These are phyloP conservation scores for Hemileccinum impolitum DNA, from an alignment of 768 basidiomycete genomes.

Conservation along the genomic window DNA sequence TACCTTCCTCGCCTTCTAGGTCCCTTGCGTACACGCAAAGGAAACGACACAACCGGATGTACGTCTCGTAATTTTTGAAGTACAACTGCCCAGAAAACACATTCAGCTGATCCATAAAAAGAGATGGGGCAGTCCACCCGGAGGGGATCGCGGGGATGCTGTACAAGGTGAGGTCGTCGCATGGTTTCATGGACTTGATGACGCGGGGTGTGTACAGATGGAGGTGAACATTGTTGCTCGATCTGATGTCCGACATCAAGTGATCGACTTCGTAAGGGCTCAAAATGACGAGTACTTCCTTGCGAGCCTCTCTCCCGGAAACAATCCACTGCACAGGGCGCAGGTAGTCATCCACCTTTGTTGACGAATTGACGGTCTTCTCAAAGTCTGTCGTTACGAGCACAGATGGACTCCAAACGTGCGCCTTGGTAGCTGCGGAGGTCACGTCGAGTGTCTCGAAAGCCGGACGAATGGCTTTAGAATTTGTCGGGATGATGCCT, in stretches of 20 bases:
- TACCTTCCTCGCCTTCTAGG: too few relatives aligned
- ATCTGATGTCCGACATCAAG: conserved; percentile 35
- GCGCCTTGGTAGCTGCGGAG: neutral
- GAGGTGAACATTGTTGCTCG: too few relatives aligned
- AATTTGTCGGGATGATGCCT: neutral
- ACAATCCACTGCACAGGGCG: neutral
- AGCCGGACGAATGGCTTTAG: neutral
- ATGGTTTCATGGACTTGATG: too few relatives aligned
- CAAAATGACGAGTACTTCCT: conserved; percentile 21
- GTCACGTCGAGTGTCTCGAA: neutral
- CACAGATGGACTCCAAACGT: neutral
- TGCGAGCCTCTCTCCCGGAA: neutral
- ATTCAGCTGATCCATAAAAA: neutral
- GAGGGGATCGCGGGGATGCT: neutral
- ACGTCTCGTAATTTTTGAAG: neutral
- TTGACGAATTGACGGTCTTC: too few relatives aligned
- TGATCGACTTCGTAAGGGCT: conserved; percentile 22
- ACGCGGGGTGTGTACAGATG: too few relatives aligned
- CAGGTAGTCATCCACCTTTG: too few relatives aligned
- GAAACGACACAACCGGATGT: conserved; percentile 3
- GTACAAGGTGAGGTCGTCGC: neutral
- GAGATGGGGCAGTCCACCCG: neutral
- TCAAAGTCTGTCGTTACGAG: neutral
- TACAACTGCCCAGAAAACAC: neutral
- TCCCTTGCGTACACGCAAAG: conserved; percentile 2